These are phyloP conservation scores for Zygosaccharomyces pseudobailii DNA, from an alignment of 1,139 yeast genomes.

Conservation along the genomic window DNA sequence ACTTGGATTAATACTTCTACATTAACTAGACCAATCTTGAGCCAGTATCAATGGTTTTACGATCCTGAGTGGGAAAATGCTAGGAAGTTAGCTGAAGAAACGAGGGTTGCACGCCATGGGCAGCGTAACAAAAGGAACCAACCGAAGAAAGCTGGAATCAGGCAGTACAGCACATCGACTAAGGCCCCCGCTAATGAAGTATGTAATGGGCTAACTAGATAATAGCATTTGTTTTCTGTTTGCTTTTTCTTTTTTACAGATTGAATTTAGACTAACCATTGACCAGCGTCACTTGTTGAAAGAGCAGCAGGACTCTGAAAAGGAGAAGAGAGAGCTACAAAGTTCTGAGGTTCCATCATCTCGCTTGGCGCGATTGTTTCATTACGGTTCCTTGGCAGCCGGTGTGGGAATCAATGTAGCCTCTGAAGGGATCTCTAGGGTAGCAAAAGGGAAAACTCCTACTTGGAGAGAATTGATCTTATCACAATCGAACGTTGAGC, in stretches of 20 bases:
- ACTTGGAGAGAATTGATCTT: constrained; percentile 59
- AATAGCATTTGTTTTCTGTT: background rate
- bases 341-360: constrained; percentile 78
- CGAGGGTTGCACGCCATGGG: constrained; percentile 8
- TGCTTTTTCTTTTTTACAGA: background rate
- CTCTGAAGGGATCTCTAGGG: constrained; percentile 67
- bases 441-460: constrained; percentile 50
- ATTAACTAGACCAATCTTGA: constrained; percentile 23
- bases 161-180: constrained; percentile 17
- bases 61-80: constrained; percentile 33
- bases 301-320: constrained; percentile 5
- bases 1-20: constrained; percentile 28
- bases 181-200: constrained; percentile 8
- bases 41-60: constrained; percentile 25
- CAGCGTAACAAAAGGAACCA: constrained; percentile 2
- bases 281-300: background rate
- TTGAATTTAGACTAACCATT: background rate
- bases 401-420: constrained; percentile 86
- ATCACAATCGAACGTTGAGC: constrained; percentile 78
- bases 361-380: constrained; percentile 79
- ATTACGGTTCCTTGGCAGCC: constrained; percentile 90
- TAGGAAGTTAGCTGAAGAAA: constrained; percentile 21
- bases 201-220: constrained; percentile 6
- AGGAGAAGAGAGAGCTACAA: constrained; percentile 38
- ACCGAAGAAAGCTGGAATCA: constrained; percentile 11